These are phyloP conservation scores for Pseudogymnoascus pannorum DNA, from an alignment of 2,329 filamentous ascomycete species.

Conservation along the genomic window DNA sequence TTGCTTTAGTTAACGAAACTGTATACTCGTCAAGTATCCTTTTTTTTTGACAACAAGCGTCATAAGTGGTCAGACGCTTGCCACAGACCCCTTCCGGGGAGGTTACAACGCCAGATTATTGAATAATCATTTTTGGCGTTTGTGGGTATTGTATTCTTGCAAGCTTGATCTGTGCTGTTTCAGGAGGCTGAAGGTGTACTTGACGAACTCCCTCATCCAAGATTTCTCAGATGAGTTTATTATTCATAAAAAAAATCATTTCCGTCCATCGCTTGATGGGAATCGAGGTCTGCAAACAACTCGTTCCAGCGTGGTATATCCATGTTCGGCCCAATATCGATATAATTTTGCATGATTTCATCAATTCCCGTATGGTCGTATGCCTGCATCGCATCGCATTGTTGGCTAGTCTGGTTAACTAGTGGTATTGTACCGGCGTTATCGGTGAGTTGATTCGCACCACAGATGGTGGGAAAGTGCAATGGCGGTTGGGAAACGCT, in stretches of 20 bases:
- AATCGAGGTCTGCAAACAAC: slow-evolving; percentile 5
- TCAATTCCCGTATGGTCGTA: not conserved
- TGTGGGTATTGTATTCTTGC: too few relatives aligned
- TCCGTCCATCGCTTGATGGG: slow-evolving; percentile 2
- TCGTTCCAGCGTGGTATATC: slow-evolving; percentile 6
- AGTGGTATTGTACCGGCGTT: not conserved
- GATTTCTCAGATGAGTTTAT: not conserved
- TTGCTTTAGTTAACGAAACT: not conserved
- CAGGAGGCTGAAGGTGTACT: not conserved
- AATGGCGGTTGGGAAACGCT: not conserved
- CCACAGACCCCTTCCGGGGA: too few relatives aligned
- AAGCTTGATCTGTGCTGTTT: not conserved
- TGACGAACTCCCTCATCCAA: not conserved
- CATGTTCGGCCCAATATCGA: slow-evolving; percentile 1
- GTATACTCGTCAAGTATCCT: not conserved
- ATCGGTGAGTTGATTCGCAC: not conserved
- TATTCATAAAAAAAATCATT: not conserved
- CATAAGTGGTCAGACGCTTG: too few relatives aligned
- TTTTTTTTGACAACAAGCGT: too few relatives aligned
- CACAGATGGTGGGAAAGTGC: not conserved
- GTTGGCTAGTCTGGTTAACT: not conserved
- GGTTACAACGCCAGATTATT: not conserved
- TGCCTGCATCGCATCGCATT: not conserved
- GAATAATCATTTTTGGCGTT: too few relatives aligned
- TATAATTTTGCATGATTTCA: slow-evolving; percentile 8